Evolutionary conservation across 2,329 filamentous ascomycete species (phyloP), one percentile per base, ranked within the genome.

Genomic region (Aspergillus caelatus): DNA sequence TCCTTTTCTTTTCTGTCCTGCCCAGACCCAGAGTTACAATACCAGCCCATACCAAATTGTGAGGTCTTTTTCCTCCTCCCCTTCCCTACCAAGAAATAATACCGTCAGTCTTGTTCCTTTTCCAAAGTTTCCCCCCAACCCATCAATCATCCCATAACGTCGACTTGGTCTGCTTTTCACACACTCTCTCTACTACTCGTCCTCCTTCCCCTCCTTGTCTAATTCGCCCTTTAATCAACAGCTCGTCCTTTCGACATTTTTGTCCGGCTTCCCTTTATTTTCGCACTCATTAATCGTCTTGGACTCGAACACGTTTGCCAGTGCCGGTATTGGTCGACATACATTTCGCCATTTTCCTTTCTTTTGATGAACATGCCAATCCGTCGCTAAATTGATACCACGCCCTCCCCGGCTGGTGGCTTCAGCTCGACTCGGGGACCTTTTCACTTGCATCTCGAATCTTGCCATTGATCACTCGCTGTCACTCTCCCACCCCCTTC

Each of bases 331-430:
- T 26, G 36, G 52, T 55, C 52, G 34, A 55, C 43, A 53, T 50
- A 36, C 14, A 36, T 28, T 56, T 56, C 46, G 57, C 34, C 54
- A 48, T 56, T 61, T 55, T 53, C 41, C 52, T 50, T 48, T 57
- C 54, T 34, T 60, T 57, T 57, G 23, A 55, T 65, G 66, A 72
- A 67, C 67, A 72, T 72, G 70, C 65, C 62, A 66, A 68, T 68
- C 68, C 55, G 65, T 65, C 70, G 66, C 60, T 72, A 64, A 69
- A 70, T 61, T 43, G 41, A 65, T 72, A 65, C 69, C 68, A 67
- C 67, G 68, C 65, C 66, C 63, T 61, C 50, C 57, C 59, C 62
- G 66, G 70, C 70, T 71, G 70, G 70, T 68, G 61, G 54, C 64
- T 65, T 57, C 57, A 62, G 53, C 59, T 68, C 54, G 50, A 64